A percentile compares a stretch with the other conserved stretches of the same genome.
These are phyloP conservation scores for Handroanthus guayacan DNA, from an alignment of 257 asterid species.

Conservation along the genomic window DNA sequence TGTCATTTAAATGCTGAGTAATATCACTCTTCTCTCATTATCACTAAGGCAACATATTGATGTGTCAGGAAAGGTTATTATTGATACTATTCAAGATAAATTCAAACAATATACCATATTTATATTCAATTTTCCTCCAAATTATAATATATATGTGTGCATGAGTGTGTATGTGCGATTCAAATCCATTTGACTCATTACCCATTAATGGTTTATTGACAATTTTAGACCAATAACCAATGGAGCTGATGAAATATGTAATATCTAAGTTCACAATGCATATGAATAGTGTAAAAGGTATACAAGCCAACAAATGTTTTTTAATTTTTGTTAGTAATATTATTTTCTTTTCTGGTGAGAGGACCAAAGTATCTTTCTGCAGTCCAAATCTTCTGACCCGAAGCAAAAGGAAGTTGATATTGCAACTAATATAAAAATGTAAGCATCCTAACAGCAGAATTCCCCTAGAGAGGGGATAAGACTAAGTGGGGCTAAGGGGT, in stretches of 20 bases:
- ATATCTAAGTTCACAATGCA: not conserved
- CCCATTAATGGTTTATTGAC: not conserved
- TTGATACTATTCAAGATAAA: not conserved
- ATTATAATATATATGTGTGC: not conserved
- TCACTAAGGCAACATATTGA: slow-evolving; percentile 10
- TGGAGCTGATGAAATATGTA: not conserved
- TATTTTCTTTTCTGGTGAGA: not conserved
- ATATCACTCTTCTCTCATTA: not conserved
- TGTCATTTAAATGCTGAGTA: not conserved
- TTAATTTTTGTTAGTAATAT: not conserved
- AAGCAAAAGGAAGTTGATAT: not conserved
- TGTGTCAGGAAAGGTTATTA: slow-evolving; percentile 1
- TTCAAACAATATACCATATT: not conserved
- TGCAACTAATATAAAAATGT: not conserved
- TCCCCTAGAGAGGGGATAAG: too few species aligned
- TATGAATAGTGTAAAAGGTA: not conserved
- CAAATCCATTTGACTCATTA: not conserved
- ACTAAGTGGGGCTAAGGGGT: too few species aligned
- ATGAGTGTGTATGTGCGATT: not conserved
- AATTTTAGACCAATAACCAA: not conserved
- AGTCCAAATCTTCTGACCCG: not conserved
- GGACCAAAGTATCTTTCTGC: not conserved
- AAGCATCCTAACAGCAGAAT: not conserved
- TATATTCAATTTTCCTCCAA: not conserved
- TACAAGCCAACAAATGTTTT: not conserved